Base-by-base conservation (phyloP, 1,139 yeast species). In the Hanseniaspora sp. region DNA sequence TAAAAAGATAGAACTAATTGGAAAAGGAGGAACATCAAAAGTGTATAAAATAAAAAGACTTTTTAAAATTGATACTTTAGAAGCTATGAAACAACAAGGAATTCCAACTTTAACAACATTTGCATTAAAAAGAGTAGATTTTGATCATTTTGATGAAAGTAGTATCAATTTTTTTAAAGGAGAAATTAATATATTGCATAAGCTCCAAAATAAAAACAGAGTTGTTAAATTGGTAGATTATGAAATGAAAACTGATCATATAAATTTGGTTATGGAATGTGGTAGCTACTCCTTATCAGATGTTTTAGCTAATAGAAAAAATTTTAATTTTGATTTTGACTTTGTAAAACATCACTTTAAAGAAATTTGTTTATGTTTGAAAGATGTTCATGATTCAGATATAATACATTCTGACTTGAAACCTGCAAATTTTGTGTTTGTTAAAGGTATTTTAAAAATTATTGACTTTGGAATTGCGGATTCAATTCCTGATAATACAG, bases 381-480 rank as follows among this genome's bases (percentile, higher is more conserved):
- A 78, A 55, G 94, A 90, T 2, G 96, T 92, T 8, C 98, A 92
- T 67, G 76, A 77, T 57, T 82, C 85, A 33, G 96, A 85, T 30
- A 83, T 92, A 59, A 96, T 92, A 40, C 98, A 92, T 66, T 85
- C 96, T 17, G 98, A 92, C 67, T 74, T 92, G 61, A 92, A 92
- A 65, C 98, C 98, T 0, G 97, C 97, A 0, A 92, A 92, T 65
- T 92, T 92, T 67, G 74, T 92, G 47, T 80, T 90, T 62, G 96
- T 92, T 11, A 78, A 80, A 61, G 97, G 97, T 0, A 74, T 79
- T 55, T 71, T 92, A 60, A 92, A 92, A 63, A 80, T 92, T 53
- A 92, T 92, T 57, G 98, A 92, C 69, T 92, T 92, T 73, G 98
- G 98, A 18, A 92, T 92, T 57, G 95, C 97, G 13, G 86, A 90